Evolutionary conservation across 768 basidiomycete genomes (phyloP).

Genomic region (Phaeotremella skinneri): DNA sequence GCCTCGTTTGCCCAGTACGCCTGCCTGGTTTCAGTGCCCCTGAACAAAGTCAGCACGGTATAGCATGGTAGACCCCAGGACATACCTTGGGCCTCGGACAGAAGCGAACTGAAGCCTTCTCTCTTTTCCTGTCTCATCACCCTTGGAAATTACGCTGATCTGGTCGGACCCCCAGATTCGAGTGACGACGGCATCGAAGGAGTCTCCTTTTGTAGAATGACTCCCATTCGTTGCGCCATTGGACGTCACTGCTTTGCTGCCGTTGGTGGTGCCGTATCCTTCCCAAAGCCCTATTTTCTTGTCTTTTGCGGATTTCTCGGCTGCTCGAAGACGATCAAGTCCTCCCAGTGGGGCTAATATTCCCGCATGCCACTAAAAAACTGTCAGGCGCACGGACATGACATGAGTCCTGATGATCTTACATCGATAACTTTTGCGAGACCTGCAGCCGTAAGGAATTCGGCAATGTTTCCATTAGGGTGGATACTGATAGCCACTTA

Average conservation of each 20-base stretch:
- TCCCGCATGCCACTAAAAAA: conserved; percentile 80
- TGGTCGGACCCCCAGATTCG: conserved; percentile 93
- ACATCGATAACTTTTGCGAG: conserved; percentile 83
- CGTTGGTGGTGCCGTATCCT: conserved; percentile 51
- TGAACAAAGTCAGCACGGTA: conserved; percentile 45
- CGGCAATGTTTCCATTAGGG: conserved; percentile 91
- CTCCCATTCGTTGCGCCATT: conserved; percentile 24
- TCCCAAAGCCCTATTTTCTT: conserved; percentile 55
- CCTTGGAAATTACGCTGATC: conserved; percentile 71
- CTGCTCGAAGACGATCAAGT: conserved; percentile 81
- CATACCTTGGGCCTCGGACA: conserved; percentile 76
- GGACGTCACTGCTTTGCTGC: conserved; percentile 35
- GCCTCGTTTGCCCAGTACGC: conserved; percentile 87
- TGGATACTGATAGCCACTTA: conserved; percentile 57
- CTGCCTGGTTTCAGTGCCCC: conserved; percentile 80
- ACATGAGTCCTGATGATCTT: conserved; percentile 5
- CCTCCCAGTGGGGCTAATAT: conserved; percentile 79
- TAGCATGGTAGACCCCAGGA: conserved; percentile 12
- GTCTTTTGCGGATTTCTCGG: conserved; percentile 66
- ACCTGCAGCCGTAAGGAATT: conserved; percentile 77
- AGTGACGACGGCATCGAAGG: conserved; percentile 76
- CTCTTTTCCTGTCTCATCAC: conserved; percentile 65
- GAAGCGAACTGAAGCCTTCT: conserved; percentile 83
- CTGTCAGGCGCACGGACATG: background rate
- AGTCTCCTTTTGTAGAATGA: conserved; percentile 39